Base-by-base conservation (phyloP, 129 eudicot genomes). In the Chrysanthemum seticuspe region DNA sequence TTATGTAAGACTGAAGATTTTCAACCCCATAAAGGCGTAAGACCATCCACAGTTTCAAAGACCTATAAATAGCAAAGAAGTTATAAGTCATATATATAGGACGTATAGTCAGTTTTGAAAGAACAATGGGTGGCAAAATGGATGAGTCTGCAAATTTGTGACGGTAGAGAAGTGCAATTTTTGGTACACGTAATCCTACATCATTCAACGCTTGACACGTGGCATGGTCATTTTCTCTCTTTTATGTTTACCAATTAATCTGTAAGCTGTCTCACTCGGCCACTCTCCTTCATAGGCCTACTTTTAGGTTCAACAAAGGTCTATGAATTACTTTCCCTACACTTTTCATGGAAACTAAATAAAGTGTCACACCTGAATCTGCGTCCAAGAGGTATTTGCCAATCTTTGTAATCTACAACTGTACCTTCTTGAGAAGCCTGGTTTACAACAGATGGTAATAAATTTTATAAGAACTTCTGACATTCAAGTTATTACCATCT, bases 371-470 rank as follows among this genome's bases (percentile, higher is more conserved):
- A 62, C 99, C 99, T 94, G 89, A 94, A 94, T 72, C 99, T 87
- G 81, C 97, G 97, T 34, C 99, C 99, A n/a, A 94, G 92, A 70
- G 99, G 99, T 78, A 94, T 88, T 82, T 94, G 97, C 99, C 99
- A 94, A 78, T 94, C 99, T 82, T 94, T 94, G 85, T 94, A 94
- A 80, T 94, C 99, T 57, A 94, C 96, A 76, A 88, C 99, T 76
- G 71, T 62, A 67, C 85, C 80, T 50, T 66, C 87, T 79, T 94
- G 85, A 62, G 99, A 94, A 53, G 88, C 97, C 99, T 94, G 86
- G 13, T 65, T 60, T 75, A 70, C 21, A 71, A n/a, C 36, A 73
- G 58, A 54, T 18, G n/a, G 54, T 18, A 11, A 62, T 19, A 63
- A 45, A 51, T 74, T 62, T 8, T 73, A 27, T 14, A 72, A 57